Percentiles rank a stretch among this genome's conserved stretches.
These are phyloP conservation scores for Aspergillus luchuensis DNA, from an alignment of 2,329 filamentous ascomycete species.

Conservation along the genomic window DNA sequence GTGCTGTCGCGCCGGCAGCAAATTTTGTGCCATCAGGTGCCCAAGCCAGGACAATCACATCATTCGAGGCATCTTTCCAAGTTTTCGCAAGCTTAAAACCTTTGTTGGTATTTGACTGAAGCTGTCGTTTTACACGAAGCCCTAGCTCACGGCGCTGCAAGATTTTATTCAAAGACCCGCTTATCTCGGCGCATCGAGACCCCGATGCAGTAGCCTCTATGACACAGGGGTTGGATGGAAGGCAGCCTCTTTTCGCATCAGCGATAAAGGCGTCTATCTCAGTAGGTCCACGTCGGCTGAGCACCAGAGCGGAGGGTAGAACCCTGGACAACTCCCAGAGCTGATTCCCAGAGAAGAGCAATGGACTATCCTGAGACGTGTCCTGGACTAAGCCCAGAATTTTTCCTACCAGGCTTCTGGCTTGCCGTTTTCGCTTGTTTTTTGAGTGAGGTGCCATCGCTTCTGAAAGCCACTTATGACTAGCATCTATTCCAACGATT, in stretches of 20 bases:
- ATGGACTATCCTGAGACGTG: neutral
- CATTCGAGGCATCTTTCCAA: conserved; percentile 62
- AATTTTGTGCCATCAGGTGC: conserved; percentile 56
- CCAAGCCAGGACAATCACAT: conserved; percentile 61
- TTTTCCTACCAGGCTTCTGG: conserved; percentile 7
- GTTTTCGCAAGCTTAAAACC: conserved; percentile 48
- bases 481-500: conserved; percentile 13
- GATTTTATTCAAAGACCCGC: conserved; percentile 16
- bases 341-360: neutral
- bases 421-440: neutral
- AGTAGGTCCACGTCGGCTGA: conserved; percentile 20
- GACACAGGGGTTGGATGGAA: conserved; percentile 22
- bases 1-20: conserved; percentile 59
- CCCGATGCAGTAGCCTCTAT: conserved; percentile 6
- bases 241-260: conserved; percentile 23
- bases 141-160: conserved; percentile 36
- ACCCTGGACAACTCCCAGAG: conserved; percentile 10
- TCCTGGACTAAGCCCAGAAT: neutral
- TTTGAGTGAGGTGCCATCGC: neutral
- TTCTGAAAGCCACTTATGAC: conserved; percentile 12
- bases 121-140: conserved; percentile 14
- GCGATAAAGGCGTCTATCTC: conserved; percentile 26
- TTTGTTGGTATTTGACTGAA: conserved; percentile 32
- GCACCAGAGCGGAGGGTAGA: conserved; percentile 14
- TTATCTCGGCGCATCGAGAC: neutral